Evolutionary conservation across 371 early-diverging fungal species (phyloP), one percentile per base, ranked within the genome.

Genomic region (Nematocida minor): DNA sequence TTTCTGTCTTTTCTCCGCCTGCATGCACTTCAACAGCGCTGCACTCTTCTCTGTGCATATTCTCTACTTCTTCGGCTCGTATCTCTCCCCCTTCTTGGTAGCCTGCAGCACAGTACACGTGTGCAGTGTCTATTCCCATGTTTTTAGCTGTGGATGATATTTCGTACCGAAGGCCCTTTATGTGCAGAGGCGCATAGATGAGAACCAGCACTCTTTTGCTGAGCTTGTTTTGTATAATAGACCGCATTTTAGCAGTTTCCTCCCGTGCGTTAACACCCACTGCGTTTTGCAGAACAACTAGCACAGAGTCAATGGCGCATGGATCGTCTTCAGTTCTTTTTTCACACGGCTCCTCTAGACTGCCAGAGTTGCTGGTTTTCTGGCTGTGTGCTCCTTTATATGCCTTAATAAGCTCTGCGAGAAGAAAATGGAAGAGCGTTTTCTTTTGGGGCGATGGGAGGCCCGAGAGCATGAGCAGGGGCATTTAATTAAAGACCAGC

Each of bases 141-240:
- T 64, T 64, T 29, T 36, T 36, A 4, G 77, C 77, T 0, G 51
- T 54, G 20, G 66, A 64, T 7, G 64, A 31, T 4, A 74, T 36
- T 40, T 74, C 77, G 44, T 74, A 74, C 49, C 77, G 14, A 36
- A 74, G 54, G 29, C 77, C 60, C 53, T 74, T 74, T 9, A 74
- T 74, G 64, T 74, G 77, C 54, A 74, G 66, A 18, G 77, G 77
- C 7, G 77, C 77, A 53, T 64, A 74, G 7, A 74, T 31, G n/a
- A 25, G 29, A 3, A 74, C 49, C 0, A 64, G 49, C 22, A 54
- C 41, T 14, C 44, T 36, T 27, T 25, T 62, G 29, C 48, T 41
- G 4, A 74, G 64, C n/a, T 38, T 62, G 51, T 74, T 74, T 40
- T 48, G 54, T 0, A 74, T 46, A 62, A 62, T 29, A 20, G 77